Evolutionary conservation across 257 asterid species (phyloP).

Genomic region (Cordia subcordata): DNA sequence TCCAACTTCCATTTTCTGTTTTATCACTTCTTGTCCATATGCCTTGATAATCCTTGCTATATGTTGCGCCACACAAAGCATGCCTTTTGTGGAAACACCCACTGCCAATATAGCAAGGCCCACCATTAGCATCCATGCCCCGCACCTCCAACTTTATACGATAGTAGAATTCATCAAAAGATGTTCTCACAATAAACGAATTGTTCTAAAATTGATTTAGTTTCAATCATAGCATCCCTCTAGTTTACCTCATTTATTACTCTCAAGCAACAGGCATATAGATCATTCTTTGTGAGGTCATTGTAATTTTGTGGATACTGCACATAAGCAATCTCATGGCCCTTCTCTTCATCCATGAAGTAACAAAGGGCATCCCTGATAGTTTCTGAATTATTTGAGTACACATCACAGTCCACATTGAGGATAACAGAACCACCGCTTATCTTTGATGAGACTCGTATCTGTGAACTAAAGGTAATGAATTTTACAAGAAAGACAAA

Average conservation of each 20-base stretch:
- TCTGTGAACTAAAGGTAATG: slow-evolving; percentile 7
- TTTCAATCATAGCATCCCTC: no score
- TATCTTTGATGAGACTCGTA: slow-evolving; percentile 31
- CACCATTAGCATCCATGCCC: slow-evolving; percentile 27
- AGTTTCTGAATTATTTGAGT: slow-evolving; percentile 28
- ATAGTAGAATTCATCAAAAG: background rate
- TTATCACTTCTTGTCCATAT: background rate
- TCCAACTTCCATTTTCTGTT: slow-evolving; percentile 3
- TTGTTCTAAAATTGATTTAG: no score
- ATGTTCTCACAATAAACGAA: no score
- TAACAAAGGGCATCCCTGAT: slow-evolving; percentile 28
- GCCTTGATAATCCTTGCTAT: slow-evolving; percentile 1
- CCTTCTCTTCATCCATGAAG: slow-evolving; percentile 24
- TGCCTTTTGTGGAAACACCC: slow-evolving; percentile 39
- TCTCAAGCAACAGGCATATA: slow-evolving; percentile 15
- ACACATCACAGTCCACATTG: slow-evolving; percentile 32
- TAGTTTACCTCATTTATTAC: slow-evolving; percentile 15
- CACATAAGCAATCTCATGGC: slow-evolving; percentile 18
- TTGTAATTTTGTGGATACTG: slow-evolving; percentile 25
- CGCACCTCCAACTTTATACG: slow-evolving; percentile 14
- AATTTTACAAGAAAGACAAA: no score
- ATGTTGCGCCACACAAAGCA: slow-evolving; percentile 21
- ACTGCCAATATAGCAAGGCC: slow-evolving; percentile 31
- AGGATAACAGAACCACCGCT: slow-evolving; percentile 28
- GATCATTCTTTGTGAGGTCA: slow-evolving; percentile 25